Conservation (phyloP, 352 stramenopile genomes). For the Blastocystis sp. region DNA sequence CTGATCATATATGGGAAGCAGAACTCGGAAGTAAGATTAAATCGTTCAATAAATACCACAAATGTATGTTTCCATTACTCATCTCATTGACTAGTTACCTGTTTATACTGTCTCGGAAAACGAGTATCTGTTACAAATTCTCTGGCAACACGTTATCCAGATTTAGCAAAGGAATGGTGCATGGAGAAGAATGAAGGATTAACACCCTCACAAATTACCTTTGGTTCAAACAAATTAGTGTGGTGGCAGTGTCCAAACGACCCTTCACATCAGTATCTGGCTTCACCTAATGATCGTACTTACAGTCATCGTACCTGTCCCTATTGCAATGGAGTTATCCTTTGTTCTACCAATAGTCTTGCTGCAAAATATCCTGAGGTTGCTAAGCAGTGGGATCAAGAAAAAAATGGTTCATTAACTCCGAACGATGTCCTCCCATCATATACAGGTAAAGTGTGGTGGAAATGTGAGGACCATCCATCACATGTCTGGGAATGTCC, state of each 20-base stretch:
- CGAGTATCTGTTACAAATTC: conserved; percentile 55
- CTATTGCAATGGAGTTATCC: conserved; percentile 24
- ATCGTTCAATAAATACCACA: conserved; percentile 31
- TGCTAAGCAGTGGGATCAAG: conserved; percentile 21
- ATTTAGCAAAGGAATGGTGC: conserved; percentile 49
- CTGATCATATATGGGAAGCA: conserved; percentile 31
- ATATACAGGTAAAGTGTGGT: conserved; percentile 60
- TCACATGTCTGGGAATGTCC: conserved; percentile 24
- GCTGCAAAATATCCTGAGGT: conserved; percentile 15
- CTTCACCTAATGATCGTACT: conserved; percentile 48
- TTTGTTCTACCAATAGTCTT: conserved; percentile 43
- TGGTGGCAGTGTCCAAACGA: conserved; percentile 49
- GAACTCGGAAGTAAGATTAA: neutral
- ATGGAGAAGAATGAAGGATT: conserved; percentile 37
- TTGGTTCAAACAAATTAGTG: conserved; percentile 27
- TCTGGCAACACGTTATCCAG: conserved; percentile 3
- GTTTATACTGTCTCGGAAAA: conserved; percentile 34
- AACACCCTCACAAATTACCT: conserved; percentile 35
- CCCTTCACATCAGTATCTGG: conserved; percentile 18
- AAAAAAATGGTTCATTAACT: neutral
- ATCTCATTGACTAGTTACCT: conserved; percentile 39
- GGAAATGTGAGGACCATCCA: conserved; percentile 25
- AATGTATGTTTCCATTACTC: neutral
- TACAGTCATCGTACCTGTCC: conserved; percentile 43
- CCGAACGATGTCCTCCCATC: conserved; percentile 27